phyloP scores from a whole-genome alignment of 129 eudicot species.

The Kitagawia praeruptora region DNA sequence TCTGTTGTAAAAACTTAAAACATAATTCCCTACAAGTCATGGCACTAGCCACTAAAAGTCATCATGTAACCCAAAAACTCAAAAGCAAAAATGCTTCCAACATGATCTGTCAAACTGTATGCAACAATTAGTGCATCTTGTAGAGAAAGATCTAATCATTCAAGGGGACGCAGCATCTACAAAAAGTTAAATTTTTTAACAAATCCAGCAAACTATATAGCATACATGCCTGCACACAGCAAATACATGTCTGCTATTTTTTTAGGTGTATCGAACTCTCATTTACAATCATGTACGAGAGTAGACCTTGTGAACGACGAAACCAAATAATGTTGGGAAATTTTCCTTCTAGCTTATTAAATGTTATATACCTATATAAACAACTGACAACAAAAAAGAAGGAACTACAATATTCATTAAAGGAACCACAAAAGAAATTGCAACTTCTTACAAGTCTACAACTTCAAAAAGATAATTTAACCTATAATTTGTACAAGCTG shows the following conservation, averaged over 20 bases:
- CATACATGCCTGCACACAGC: neutral
- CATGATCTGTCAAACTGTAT: neutral
- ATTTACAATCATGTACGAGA: neutral
- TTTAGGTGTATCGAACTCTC: neutral
- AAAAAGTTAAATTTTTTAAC: neutral
- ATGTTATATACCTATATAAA: constrained; percentile 28
- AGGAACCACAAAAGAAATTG: constrained; percentile 2
- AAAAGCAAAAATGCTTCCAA: neutral
- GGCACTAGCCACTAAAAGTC: neutral
- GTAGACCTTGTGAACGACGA: neutral
- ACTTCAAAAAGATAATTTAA: constrained; percentile 10
- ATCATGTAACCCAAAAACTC: neutral
- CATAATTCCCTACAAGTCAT: neutral
- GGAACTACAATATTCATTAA: neutral
- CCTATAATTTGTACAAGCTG: constrained; percentile 17
- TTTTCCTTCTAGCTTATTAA: constrained; percentile 12
- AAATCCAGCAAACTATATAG: neutral
- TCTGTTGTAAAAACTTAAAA: neutral
- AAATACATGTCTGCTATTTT: neutral
- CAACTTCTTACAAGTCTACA: constrained; percentile 16
- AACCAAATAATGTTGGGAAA: neutral
- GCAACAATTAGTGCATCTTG: neutral
- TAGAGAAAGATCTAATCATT: neutral
- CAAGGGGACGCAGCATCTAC: neutral
- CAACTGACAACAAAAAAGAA: constrained; percentile 17